Evolutionary conservation across 805 yeast genomes (phyloP), one percentile per base, ranked within the genome.

Genomic region (Millerago galiae): DNA sequence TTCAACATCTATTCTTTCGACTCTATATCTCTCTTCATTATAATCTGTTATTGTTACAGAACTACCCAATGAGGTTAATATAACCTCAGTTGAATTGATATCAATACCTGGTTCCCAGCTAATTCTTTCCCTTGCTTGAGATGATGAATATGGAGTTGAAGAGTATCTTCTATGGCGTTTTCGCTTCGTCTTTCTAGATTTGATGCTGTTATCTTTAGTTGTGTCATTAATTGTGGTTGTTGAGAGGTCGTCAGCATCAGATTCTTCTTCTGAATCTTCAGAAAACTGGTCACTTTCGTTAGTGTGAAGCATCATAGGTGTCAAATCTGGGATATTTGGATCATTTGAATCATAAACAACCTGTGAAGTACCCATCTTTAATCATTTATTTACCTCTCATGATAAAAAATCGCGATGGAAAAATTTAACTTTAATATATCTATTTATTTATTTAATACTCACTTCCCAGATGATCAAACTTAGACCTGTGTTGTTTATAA

Each of bases 31-130:
- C 1, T 52, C 53, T 40, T 64, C 57, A 21, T 68, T 65, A 54
- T 76, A 77, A 51, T 77, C 83, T 0, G 77, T 69, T 5, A 77
- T 59, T 0, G 80, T 74, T 7, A 77, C 65, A 1, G 71, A 65
- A 0, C 82, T 75, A 0, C 81, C 81, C 3, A 72, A 65, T 1
- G 77, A 64, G 12, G 67, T 66, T n/a, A 76, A 54, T 8, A 72
- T 65, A 5, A 78, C 79, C 17, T 63, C 68, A 1, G 80, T 77
- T 1, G 72, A 71, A 8, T 66, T 56, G 28, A 74, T 63, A 51
- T 77, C 74, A 24, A 77, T 67, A 15, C 83, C 83, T 0, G 83
- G 83, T 50, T 77, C 83, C 74, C 77, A 73, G 18, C 72, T 76
- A 5, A 75, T 67, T 37, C 72, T 53, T 38, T 61, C 65, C 33